Evolutionary conservation across 805 yeast species (phyloP).

Genomic region (Phaffomyces antillensis): DNA sequence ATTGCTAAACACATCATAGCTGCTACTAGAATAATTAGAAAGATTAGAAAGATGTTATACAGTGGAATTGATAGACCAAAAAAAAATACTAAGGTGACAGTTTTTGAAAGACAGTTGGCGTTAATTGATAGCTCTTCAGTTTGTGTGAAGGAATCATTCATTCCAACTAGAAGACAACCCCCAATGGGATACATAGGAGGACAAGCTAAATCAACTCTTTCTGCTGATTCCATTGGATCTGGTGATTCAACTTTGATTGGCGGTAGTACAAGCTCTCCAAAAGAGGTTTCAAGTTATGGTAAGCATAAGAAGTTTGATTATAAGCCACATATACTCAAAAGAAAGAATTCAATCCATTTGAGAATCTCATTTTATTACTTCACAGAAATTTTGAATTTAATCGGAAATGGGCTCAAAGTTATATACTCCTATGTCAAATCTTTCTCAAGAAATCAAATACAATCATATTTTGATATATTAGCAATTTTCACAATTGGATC

Average conservation of each 20-base stretch:
- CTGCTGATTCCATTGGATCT: conserved; percentile 1
- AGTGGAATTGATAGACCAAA: no score
- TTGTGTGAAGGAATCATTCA: background rate
- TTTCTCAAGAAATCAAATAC: conserved; percentile 2
- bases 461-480: conserved; percentile 3
- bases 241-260: conserved; percentile 9
- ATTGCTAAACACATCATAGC: background rate
- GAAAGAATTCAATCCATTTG: conserved; percentile 4
- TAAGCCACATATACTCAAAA: background rate
- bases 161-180: background rate
- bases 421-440: background rate
- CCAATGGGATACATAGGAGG: background rate
- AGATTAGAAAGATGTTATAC: no score
- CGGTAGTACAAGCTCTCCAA: background rate
- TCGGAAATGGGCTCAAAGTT: background rate
- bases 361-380: conserved; percentile 5
- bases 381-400: background rate
- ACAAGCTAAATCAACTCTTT: background rate
- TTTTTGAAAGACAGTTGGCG: conserved; percentile 17
- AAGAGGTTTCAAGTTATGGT: background rate
- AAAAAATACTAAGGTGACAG: conserved; percentile 10
- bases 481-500: conserved; percentile 7
- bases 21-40: background rate
- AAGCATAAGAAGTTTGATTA: background rate
- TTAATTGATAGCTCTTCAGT: conserved; percentile 9